Percentiles rank a stretch among this genome's conserved stretches.
Conservation (phyloP, 306 rosid species). For the Glycine tomentella region DNA sequence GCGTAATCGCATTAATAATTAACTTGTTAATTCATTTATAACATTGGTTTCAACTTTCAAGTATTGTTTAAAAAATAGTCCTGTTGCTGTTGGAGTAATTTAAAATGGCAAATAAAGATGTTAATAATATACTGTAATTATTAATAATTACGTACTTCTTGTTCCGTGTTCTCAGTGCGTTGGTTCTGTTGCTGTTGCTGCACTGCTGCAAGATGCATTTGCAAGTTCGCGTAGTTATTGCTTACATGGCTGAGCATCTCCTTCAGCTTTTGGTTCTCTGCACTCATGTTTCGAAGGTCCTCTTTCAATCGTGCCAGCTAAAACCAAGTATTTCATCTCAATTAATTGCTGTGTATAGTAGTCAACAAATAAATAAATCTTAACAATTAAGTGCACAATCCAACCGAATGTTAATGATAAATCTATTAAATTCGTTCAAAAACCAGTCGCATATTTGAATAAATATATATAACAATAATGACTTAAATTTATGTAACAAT, state of each 20-base stretch:
- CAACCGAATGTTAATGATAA: neutral
- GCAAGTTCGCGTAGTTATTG: slow-evolving; percentile 71
- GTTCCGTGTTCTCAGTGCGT: slow-evolving; percentile 29
- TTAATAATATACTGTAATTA: no score
- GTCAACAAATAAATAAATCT: neutral
- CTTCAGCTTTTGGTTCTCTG: slow-evolving; percentile 74
- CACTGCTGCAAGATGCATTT: slow-evolving; percentile 66
- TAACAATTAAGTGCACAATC: neutral
- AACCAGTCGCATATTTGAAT: neutral
- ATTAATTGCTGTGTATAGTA: neutral
- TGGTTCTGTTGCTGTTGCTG: slow-evolving; percentile 58
- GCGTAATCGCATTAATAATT: neutral
- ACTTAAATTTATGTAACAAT: neutral
- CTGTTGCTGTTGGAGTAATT: neutral
- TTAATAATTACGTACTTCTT: slow-evolving; percentile 48
- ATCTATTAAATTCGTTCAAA: neutral
- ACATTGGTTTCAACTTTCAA: neutral
- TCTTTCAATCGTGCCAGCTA: slow-evolving; percentile 76
- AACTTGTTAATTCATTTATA: neutral
- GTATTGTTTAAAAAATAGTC: neutral
- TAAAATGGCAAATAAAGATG: neutral
- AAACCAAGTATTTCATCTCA: slow-evolving; percentile 24
- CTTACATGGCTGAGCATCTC: slow-evolving; percentile 81
- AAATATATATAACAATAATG: neutral
- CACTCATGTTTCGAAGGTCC: slow-evolving; percentile 71